Base-by-base conservation (phyloP, 805 yeast genomes). In the Yarrowia sp. region DNA sequence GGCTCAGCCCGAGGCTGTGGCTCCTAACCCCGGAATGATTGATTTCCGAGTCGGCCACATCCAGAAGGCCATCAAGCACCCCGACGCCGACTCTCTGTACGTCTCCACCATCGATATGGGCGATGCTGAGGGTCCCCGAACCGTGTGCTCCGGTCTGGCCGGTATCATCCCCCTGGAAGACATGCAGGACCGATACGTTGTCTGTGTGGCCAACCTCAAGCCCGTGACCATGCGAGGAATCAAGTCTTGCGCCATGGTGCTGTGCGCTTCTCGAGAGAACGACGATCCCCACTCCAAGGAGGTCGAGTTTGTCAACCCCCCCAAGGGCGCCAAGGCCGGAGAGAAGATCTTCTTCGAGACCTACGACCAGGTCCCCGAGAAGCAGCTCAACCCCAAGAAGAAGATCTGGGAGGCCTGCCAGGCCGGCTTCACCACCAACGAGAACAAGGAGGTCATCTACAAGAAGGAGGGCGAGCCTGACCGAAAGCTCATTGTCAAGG, bases 151-250 rank as follows among this genome's bases (percentile, higher is more conserved):
- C 12, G 99, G 99, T 74, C 84, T 95, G 75, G 98, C 92, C 72
- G 91, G 91, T 74, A 87, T 90, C 81, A 85, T 91, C 77, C 88
- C 97, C 49, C 79, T 96, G 72, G 98, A 95, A 82, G 97, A 90
- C 52, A 89, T 95, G 97, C 99, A 95, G 85, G 86, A 91, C 79
- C 89, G 98, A 79, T 86, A 85, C 75, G 97, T 94, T 64, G 89
- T 95, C 56, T 89, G 89, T 69, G 92, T 95, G 75, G 97, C 98
- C 74, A 96, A 96, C 84, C 86, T 95, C 81, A 95, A 95, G 83
- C 99, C 99, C 19, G 99, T 93, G 50, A 89, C 88, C 76, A 95
- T 95, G 99, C 89, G 99, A 82, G 98, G 99, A 73, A 87, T 95
- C 77, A 92, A 92, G 79, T 92, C 98, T 10, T 82, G 87, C 65